Percentiles rank a stretch among this genome's conserved stretches.
These are phyloP conservation scores for Breviolum minutum DNA, from an alignment of 73 alveolate genomes.

Conservation along the genomic window DNA sequence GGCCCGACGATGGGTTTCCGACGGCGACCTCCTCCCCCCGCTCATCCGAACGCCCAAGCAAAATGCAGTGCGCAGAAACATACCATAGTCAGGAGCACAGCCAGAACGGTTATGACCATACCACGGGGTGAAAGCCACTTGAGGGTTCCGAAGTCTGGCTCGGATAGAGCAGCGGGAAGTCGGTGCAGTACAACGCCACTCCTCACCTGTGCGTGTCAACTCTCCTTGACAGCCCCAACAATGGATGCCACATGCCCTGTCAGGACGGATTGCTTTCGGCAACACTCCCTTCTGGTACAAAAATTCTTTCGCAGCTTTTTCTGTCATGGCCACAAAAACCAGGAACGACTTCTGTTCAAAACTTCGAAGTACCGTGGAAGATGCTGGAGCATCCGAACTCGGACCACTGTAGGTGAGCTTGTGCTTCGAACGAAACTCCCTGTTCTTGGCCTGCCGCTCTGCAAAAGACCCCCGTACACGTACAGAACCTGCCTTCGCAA, in stretches of 20 bases:
- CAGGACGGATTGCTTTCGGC: background rate
- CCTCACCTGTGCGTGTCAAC: too few relatives aligned
- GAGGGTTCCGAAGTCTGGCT: background rate
- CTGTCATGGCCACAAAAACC: background rate
- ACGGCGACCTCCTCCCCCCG: too few relatives aligned
- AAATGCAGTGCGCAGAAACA: background rate
- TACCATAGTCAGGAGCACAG: background rate
- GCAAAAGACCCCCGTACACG: background rate
- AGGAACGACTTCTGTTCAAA: background rate
- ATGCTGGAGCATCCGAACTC: background rate
- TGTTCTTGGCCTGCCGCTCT: background rate
- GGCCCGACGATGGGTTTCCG: too few relatives aligned
- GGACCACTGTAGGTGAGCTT: background rate
- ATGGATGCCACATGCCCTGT: background rate
- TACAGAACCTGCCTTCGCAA: background rate
- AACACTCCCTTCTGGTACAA: background rate
- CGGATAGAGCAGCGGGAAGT: background rate
- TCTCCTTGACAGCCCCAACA: background rate
- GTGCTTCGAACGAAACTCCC: background rate
- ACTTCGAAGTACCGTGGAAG: background rate
- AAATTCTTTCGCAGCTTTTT: background rate
- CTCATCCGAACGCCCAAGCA: background rate
- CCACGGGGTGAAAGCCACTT: background rate
- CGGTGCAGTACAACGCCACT: background rate
- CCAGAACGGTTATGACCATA: background rate